Conservation (phyloP, 352 stramenopile genomes). For the Albugo laibachii region DNA sequence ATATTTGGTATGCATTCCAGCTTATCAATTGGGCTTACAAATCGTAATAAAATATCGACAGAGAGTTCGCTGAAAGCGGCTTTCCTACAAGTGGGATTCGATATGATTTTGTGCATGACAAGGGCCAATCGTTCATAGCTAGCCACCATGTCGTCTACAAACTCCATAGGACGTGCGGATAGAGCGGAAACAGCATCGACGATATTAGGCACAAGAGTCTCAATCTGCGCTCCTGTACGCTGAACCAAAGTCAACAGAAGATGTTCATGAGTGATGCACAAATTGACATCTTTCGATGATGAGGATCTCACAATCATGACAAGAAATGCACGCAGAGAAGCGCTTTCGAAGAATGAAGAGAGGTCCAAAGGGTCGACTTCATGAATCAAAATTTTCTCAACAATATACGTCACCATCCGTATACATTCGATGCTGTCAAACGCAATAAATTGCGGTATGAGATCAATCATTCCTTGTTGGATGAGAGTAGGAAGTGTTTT, state of each 20-base stretch:
- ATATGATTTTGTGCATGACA: too few species aligned
- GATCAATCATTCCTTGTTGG: constrained; percentile 39
- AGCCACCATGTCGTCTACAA: too few species aligned
- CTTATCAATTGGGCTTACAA: too few species aligned
- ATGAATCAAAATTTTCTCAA: constrained; percentile 30
- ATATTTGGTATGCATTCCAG: too few species aligned
- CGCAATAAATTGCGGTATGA: constrained; percentile 23
- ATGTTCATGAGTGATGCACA: constrained; percentile 12
- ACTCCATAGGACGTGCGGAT: too few species aligned
- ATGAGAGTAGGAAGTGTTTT: constrained; percentile 46
- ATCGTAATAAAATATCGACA: too few species aligned
- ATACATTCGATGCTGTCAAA: constrained; percentile 11
- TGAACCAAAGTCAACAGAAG: constrained; percentile 8
- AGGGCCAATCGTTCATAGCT: too few species aligned
- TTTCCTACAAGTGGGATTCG: too few species aligned
- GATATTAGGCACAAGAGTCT: too few species aligned
- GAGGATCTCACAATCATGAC: constrained; percentile 14
- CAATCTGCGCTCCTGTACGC: too few species aligned
- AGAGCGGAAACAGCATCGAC: too few species aligned
- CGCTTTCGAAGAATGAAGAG: constrained; percentile 12
- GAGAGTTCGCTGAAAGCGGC: too few species aligned
- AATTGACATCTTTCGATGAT: neutral
- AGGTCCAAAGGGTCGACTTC: constrained; percentile 20
- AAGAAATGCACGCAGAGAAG: constrained; percentile 30
- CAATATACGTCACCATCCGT: constrained; percentile 28